Evolutionary conservation across 2,329 filamentous ascomycete species (phyloP).

Genomic region (Domatiomyces globalis): DNA sequence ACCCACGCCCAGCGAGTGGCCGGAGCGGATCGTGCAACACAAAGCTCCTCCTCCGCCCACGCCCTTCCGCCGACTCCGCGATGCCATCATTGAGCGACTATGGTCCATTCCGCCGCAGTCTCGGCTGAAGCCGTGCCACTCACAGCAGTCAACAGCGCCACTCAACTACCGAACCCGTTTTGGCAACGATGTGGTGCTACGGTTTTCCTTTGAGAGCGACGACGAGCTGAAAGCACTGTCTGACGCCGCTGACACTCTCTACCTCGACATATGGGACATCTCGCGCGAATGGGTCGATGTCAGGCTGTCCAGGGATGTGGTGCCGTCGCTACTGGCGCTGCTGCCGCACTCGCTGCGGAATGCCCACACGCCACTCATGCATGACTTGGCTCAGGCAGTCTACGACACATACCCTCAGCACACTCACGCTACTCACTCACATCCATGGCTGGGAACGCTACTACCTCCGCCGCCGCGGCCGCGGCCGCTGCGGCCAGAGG

Average conservation of each 20-base stretch:
- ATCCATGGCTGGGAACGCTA: neutral
- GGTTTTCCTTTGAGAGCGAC: conserved; percentile 62
- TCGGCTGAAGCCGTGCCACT: conserved; percentile 14
- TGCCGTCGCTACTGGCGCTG: conserved; percentile 60
- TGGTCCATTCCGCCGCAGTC: conserved; percentile 26
- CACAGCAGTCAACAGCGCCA: conserved; percentile 18
- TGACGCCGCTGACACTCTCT: conserved; percentile 58
- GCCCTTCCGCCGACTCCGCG: conserved; percentile 21
- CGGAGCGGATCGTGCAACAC: neutral
- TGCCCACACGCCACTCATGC: conserved; percentile 61
- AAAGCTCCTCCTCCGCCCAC: neutral
- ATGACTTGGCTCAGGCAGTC: conserved; percentile 64
- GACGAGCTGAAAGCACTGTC: conserved; percentile 57
- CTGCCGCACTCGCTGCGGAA: conserved; percentile 60
- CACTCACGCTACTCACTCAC: conserved; percentile 20
- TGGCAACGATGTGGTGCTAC: conserved; percentile 68
- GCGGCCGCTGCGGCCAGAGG: conserved; percentile 20
- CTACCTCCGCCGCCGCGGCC: conserved; percentile 20
- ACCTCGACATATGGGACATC: conserved; percentile 84
- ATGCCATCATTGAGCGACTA: conserved; percentile 30
- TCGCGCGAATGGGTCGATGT: conserved; percentile 74
- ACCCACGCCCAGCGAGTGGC: neutral
- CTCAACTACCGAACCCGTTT: conserved; percentile 41
- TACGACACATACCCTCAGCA: conserved; percentile 54
- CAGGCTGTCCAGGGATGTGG: conserved; percentile 57